Conservation (phyloP, 2,329 filamentous ascomycete genomes). For the Stemphylium vesicarium region DNA sequence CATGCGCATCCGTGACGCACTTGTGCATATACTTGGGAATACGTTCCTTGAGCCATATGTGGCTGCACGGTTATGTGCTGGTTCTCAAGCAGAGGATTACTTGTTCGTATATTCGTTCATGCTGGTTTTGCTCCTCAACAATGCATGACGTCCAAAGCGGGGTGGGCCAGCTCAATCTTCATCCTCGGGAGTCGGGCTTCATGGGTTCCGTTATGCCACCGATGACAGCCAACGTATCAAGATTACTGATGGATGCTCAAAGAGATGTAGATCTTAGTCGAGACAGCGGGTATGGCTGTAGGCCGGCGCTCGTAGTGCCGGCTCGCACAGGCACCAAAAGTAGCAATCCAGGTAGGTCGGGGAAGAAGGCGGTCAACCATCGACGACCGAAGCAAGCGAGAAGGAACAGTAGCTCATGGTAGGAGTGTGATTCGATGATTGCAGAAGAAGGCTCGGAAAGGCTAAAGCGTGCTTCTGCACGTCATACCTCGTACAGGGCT, state of each 20-base stretch:
- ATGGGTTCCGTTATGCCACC: not conserved
- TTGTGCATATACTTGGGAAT: not conserved
- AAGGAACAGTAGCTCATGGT: not conserved
- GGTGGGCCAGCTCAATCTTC: not conserved
- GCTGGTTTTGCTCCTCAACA: conserved; percentile 12
- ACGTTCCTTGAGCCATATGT: conserved; percentile 1
- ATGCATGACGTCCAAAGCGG: conserved; percentile 4
- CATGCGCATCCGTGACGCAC: conserved; percentile 2
- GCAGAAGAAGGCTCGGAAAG: not conserved
- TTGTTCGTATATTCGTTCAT: conserved; percentile 7
- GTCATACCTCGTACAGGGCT: conserved; percentile 14
- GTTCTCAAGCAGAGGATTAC: not conserved
- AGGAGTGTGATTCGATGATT: not conserved
- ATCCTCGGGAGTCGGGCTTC: not conserved
- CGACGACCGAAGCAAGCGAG: not conserved
- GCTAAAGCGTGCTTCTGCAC: conserved; percentile 12
- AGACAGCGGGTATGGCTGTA: not conserved
- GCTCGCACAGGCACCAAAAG: not conserved
- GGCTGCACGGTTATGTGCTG: not conserved
- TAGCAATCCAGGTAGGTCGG: too few relatives aligned
- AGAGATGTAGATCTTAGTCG: not conserved
- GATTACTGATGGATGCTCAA: not conserved
- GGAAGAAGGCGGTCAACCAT: not conserved
- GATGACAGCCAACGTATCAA: not conserved
- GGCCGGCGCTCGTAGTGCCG: not conserved